Percentiles rank a stretch among this genome's conserved stretches.
phyloP scores from a whole-genome alignment of 306 rosid genomes.

The Senna siamea region DNA sequence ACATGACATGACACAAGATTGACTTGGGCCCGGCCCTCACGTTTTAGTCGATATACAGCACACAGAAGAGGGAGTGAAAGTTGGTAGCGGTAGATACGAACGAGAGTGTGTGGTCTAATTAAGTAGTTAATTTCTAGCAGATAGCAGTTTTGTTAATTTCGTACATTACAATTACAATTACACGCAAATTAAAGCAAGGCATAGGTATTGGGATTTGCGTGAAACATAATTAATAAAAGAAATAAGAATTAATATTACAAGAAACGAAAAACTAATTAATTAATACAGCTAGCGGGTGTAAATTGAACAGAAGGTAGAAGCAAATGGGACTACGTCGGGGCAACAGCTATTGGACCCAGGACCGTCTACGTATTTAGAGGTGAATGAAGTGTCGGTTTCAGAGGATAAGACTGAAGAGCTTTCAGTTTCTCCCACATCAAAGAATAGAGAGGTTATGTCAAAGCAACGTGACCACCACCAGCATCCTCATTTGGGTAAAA shows the following conservation, averaged over 20 bases:
- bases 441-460: conserved; percentile 42
- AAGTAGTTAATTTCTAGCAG: neutral
- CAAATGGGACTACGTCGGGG: conserved; percentile 22
- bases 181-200: neutral
- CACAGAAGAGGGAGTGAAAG: neutral
- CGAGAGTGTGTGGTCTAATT: too few species aligned
- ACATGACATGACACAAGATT: neutral
- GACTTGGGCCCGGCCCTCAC: conserved; percentile 8
- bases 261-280: neutral
- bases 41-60: neutral
- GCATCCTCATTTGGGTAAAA: neutral
- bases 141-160: neutral
- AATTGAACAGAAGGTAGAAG: conserved; percentile 40
- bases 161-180: neutral
- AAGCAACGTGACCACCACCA: conserved; percentile 21
- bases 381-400: conserved; percentile 33
- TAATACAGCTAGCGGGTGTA: too few species aligned
- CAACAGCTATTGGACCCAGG: conserved; percentile 32
- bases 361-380: conserved; percentile 24
- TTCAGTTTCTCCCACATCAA: conserved; percentile 38
- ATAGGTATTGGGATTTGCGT: conserved; percentile 8
- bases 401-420: conserved; percentile 38
- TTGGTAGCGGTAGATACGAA: too few species aligned
- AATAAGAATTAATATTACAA: neutral
- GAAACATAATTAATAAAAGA: neutral